Base-by-base conservation (phyloP, 192 early-diverging fungal genomes). In the Coemansia sp. region DNA sequence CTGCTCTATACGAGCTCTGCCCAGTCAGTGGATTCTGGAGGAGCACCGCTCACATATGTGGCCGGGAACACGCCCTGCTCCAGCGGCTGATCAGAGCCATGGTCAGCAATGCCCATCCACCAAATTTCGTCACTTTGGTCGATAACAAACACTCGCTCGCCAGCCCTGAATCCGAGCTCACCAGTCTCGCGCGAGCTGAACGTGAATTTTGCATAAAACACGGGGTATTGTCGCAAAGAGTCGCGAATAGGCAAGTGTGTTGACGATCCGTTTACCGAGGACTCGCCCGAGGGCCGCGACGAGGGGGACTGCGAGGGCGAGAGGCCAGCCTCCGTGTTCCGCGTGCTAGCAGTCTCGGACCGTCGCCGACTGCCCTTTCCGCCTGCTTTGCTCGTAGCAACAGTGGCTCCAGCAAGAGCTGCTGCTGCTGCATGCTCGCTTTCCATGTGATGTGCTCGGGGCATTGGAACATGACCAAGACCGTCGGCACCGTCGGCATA, bases 51-150 rank as follows among this genome's bases (percentile, higher is more conserved):
- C 18, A 92, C 89, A 65, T 92, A 92, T 43, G 89, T 91, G 28
- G 88, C 88, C 9, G 91, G 91, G 77, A 92, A 92, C 20, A 91
- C 87, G 57, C 91, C 91, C 74, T 91, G 88, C 67, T 74, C 70
- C 48, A 77, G 68, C 14, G 73, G 79, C 78, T 76, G 83, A 71
- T 85, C 84, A 23, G 82, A 65, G n/a, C 87, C 84, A 62, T 86
- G 76, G 65, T 82, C 79, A 48, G 86, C 85, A 20, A 87, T 86
- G 13, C 91, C 91, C 84, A 90, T 86, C 91, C 91, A 93, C 91
- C 91, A 93, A 33, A 91, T 86, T 73, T 89, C 89, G 68, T 93
- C 89, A 61, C 85, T 89, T 56, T 85, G 83, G 67, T 93, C 91
- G 16, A 89, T 85, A 7, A 93, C 91, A 83, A 90, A 83, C 55